Evolutionary conservation across 805 yeast species (phyloP).

Genomic region (Metschnikowia santaceciliae): DNA sequence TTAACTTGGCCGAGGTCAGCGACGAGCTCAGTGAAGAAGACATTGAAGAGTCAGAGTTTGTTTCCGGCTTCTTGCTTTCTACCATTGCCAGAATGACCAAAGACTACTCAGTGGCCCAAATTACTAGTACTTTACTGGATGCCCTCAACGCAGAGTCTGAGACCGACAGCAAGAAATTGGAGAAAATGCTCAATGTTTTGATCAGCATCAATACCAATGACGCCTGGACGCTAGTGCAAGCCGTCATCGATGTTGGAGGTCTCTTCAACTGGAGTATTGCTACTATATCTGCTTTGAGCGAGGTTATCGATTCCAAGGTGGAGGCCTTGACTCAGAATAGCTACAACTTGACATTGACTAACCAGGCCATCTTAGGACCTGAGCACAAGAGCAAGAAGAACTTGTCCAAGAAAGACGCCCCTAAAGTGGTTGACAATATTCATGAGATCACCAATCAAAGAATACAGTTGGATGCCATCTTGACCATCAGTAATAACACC

Average conservation of each 20-base stretch:
- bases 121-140: constrained; percentile 46
- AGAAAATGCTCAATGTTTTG: constrained; percentile 31
- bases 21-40: constrained; percentile 12
- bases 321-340: constrained; percentile 40
- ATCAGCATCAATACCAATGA: constrained; percentile 38
- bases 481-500: constrained; percentile 28
- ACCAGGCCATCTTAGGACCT: constrained; percentile 36
- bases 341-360: constrained; percentile 43
- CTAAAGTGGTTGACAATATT: constrained; percentile 21
- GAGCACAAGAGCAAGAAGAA: constrained; percentile 23
- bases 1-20: constrained; percentile 29
- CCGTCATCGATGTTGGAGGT: constrained; percentile 71
- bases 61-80: constrained; percentile 12
- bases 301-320: constrained; percentile 45
- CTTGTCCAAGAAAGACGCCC: constrained; percentile 20
- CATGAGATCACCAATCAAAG: constrained; percentile 28
- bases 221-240: constrained; percentile 59
- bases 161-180: constrained; percentile 31
- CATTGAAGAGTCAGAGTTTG: constrained; percentile 13
- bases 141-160: constrained; percentile 26
- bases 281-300: constrained; percentile 43
- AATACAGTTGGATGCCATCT: constrained; percentile 31
- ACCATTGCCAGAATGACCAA: constrained; percentile 56
- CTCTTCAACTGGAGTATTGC: constrained; percentile 59
- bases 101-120: constrained; percentile 59